Base-by-base conservation (phyloP, 495 filamentous ascomycete species). In the Aspergillus bridgeri region DNA sequence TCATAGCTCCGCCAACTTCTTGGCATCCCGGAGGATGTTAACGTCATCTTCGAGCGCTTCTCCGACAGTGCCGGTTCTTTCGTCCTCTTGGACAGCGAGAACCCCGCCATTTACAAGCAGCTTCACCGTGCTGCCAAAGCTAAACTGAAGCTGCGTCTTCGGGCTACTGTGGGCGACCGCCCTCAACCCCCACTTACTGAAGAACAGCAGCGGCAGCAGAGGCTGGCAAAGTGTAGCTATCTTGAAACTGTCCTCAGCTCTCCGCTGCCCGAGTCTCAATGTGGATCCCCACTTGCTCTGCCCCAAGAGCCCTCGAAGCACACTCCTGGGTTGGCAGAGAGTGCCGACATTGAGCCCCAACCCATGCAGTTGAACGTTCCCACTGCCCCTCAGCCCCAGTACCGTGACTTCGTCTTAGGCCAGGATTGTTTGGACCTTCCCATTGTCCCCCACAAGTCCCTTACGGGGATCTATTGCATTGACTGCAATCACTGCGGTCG, bases 101-200 rank as follows among this genome's bases (percentile, higher is more conserved):
- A 97, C 62, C 71, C 80, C 2, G 79, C 87, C 22, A 89, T 96
- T 53, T 98, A 96, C 83, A 99, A 97, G 77, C 92, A 96, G 72
- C 86, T 99, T 42, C 91, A 91, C 70, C 89, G 94, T 61, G 94
- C 94, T 67, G 94, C 95, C 59, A 99, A 97, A 75, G 94, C 94
- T 18, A 99, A 99, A 82, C 85, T 92, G 55, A 99, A 97, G 86
- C 86, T 99, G 58, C 90, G 92, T 66, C 84, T 99, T 50, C 88
- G 86, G 61, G 90, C 88, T 48, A 92, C 83, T 18, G 69, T 63
- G 38, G 61, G 66, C 17, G 44, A 62, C 53, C 15, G 27, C 54
- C 27, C 54, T 24, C 64, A 60, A 27, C 27, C 62, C 43, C 19
- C 62, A n/a, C 42, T 53, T 29, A 21, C 53, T 13, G 54, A 45